phyloP scores from a whole-genome alignment of 1,139 yeast species.

The Saccharomyces hybrid region DNA sequence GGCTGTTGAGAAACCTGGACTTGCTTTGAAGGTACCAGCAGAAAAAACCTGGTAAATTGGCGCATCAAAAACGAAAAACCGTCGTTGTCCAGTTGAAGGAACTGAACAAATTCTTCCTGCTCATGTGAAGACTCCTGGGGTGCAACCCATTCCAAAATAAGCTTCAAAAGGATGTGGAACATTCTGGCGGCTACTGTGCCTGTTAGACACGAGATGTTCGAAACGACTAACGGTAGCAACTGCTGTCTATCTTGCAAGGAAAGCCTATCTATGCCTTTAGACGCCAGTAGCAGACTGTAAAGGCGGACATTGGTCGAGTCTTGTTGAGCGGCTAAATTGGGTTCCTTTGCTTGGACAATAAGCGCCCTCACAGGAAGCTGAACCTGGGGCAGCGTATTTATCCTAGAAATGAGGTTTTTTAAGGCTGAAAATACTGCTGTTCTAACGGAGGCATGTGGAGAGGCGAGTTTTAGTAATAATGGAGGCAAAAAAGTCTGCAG shows the following conservation, averaged over 20 bases:
- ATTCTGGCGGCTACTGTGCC: conserved; percentile 46
- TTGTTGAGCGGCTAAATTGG: conserved; percentile 38
- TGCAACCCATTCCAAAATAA: conserved; percentile 43
- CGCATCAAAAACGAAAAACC: conserved; percentile 39
- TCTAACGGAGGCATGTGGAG: conserved; percentile 62
- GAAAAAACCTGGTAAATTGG: conserved; percentile 47
- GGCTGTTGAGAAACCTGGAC: conserved; percentile 18
- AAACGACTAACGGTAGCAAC: conserved; percentile 44
- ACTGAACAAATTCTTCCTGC: conserved; percentile 33
- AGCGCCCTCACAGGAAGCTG: conserved; percentile 56
- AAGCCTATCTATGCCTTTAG: conserved; percentile 56
- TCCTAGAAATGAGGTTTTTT: conserved; percentile 59
- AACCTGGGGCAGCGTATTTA: conserved; percentile 48
- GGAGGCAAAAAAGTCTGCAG: conserved; percentile 67
- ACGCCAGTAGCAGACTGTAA: conserved; percentile 57
- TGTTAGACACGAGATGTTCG: conserved; percentile 37
- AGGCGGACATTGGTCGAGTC: conserved; percentile 51
- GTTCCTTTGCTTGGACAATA: conserved; percentile 53
- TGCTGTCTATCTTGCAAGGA: conserved; percentile 29
- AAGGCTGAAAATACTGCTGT: conserved; percentile 59
- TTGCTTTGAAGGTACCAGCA: conserved; percentile 42
- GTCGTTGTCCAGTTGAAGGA: conserved; percentile 30
- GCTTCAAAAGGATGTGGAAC: conserved; percentile 52
- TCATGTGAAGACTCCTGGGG: conserved; percentile 43
- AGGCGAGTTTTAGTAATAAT: conserved; percentile 64